These are phyloP conservation scores for Suillus variegatus DNA, from an alignment of 768 basidiomycete genomes.

Conservation along the genomic window DNA sequence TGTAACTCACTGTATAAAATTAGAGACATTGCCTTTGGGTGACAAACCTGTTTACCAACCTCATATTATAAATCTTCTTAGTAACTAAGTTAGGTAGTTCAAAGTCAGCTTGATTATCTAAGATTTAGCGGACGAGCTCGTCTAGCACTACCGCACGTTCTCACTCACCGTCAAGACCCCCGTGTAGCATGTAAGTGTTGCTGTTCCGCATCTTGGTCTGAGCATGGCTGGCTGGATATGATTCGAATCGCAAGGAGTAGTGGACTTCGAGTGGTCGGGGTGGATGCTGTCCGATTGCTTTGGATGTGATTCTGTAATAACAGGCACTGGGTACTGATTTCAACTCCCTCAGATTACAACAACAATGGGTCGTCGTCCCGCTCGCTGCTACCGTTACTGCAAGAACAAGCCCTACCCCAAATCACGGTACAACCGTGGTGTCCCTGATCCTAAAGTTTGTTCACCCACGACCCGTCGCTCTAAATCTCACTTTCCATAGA, in stretches of 20 bases:
- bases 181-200: background rate
- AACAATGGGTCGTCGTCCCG: conserved; percentile 96
- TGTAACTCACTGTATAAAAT: background rate
- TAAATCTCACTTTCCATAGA: conserved; percentile 47
- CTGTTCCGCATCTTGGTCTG: background rate
- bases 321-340: background rate
- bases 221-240: background rate
- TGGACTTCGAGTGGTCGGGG: background rate
- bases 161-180: conserved; percentile 3
- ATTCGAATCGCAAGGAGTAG: background rate
- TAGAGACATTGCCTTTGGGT: background rate
- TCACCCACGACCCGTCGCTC: background rate
- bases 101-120: conserved; percentile 6
- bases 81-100: background rate
- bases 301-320: background rate
- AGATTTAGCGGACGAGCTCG: background rate
- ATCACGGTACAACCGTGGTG: conserved; percentile 97
- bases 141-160: background rate
- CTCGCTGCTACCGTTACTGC: conserved; percentile 99
- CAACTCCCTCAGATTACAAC: conserved; percentile 23
- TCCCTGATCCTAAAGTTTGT: conserved; percentile 88
- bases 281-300: conserved; percentile 1
- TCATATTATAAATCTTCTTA: background rate
- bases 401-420: conserved; percentile 99
- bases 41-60: background rate